Base-by-base conservation (phyloP, 805 yeast genomes). In the Komagataella phaffii region DNA sequence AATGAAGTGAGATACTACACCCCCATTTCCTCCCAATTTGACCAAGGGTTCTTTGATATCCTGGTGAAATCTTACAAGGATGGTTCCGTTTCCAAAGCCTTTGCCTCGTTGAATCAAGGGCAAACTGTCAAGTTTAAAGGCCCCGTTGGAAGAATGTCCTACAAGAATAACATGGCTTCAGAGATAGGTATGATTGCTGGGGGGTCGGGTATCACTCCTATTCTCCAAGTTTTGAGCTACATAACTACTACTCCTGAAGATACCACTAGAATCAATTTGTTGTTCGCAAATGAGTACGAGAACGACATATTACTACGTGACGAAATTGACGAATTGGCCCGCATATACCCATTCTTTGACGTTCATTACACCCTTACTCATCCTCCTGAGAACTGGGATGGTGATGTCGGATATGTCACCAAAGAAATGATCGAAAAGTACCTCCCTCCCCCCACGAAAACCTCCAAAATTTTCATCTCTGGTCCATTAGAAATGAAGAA, bases 171-270 rank as follows among this genome's bases (percentile, higher is more conserved):
- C 61, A 75, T 79, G 70, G 83, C 80, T 45, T 75, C 75, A 54
- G 77, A 80, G 54, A 72, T 86, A 53, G 80, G 81, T 17, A 73
- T 86, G 69, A 72, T 86, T 58, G 91, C 90, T 6, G 95, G 93
- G 57, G 95, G 95, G 17, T 80, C 91, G 0, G 95, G 97, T 50
- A 83, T 90, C 56, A 88, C 96, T 7, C 96, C 97, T 44, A 81
- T 88, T 68, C 74, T 85, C 61, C 95, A 89, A 67, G 84, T 90
- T 14, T 71, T 86, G 50, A 81, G 85, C 54, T 77, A 77, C 53
- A 73, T 85, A 50, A 77, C 84, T 55, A 84, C 89, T 17, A 79
- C 82, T 24, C 81, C 88, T 3, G 80, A 74, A 53, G 90, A 85
- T 63, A 44, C 62, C 36, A 83, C 91, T 44, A 73, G 74, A 50